phyloP scores from a whole-genome alignment of 2,329 filamentous ascomycete genomes.

The Ceratocystis colombiana region DNA sequence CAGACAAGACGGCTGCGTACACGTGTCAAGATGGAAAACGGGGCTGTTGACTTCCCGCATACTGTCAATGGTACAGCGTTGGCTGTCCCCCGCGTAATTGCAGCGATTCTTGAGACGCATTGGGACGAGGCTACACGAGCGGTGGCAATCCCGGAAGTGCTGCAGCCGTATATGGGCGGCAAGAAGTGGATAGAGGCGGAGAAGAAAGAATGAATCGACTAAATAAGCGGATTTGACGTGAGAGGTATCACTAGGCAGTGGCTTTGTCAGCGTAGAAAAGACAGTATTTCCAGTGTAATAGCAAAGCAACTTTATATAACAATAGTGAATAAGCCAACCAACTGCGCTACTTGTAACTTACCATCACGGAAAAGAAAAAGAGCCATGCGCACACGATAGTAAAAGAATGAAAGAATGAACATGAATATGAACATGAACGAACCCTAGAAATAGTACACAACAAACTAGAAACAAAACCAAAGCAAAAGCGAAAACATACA shows the following conservation, averaged over 20 bases:
- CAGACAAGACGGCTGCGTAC: slow-evolving; percentile 77
- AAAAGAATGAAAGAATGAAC: slow-evolving; percentile 5
- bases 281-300: neutral
- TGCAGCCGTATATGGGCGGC: slow-evolving; percentile 78
- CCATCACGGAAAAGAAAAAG: neutral
- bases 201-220: neutral
- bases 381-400: neutral
- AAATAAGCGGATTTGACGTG: no score
- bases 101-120: slow-evolving; percentile 79
- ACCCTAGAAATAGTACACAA: slow-evolving; percentile 13
- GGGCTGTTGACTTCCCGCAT: slow-evolving; percentile 62
- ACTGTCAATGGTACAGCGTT: slow-evolving; percentile 92
- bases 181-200: slow-evolving; percentile 50
- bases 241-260: no score
- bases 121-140: slow-evolving; percentile 62
- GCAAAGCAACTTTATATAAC: neutral
- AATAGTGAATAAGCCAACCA: no score
- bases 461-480: slow-evolving; percentile 17
- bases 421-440: slow-evolving; percentile 12
- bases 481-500: slow-evolving; percentile 19
- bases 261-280: neutral
- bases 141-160: slow-evolving; percentile 66
- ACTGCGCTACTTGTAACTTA: no score
- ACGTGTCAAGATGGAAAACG: slow-evolving; percentile 60
- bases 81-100: slow-evolving; percentile 79